Conservation (phyloP, 2,329 filamentous ascomycete genomes). For the Diaporthe humulicola region DNA sequence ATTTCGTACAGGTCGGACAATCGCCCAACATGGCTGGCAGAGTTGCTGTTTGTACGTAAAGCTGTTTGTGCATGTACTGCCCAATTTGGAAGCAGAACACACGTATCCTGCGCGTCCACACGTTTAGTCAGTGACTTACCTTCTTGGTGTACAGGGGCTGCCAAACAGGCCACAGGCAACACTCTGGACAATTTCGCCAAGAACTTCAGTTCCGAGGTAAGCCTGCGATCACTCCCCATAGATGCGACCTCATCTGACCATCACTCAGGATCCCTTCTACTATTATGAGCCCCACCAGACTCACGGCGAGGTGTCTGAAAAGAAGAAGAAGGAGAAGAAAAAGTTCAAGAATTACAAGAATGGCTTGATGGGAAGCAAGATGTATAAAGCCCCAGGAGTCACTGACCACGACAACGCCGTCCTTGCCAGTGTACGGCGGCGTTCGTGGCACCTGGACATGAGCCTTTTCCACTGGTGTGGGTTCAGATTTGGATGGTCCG, state of each 20-base stretch:
- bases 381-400: slow-evolving; percentile 76
- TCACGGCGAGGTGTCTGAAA: slow-evolving; percentile 61
- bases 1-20: neutral
- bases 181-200: slow-evolving; percentile 35
- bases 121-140: neutral
- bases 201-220: slow-evolving; percentile 45
- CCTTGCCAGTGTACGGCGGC: slow-evolving; percentile 86
- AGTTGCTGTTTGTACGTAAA: neutral
- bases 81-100: neutral
- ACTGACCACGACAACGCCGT: slow-evolving; percentile 85
- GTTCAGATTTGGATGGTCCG: slow-evolving; percentile 89
- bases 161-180: slow-evolving; percentile 7
- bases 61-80: neutral
- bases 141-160: neutral
- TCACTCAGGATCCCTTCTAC: slow-evolving; percentile 85
- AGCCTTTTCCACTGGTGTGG: slow-evolving; percentile 85
- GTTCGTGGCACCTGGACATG: slow-evolving; percentile 89
- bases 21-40: slow-evolving; percentile 10
- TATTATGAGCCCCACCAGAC: slow-evolving; percentile 83
- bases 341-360: slow-evolving; percentile 89
- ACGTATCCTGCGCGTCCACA: neutral
- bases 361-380: slow-evolving; percentile 62
- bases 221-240: neutral
- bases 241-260: neutral
- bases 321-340: slow-evolving; percentile 35